Evolutionary conservation across 306 rosid genomes (phyloP).

Genomic region (Cicer chorassanicum): DNA sequence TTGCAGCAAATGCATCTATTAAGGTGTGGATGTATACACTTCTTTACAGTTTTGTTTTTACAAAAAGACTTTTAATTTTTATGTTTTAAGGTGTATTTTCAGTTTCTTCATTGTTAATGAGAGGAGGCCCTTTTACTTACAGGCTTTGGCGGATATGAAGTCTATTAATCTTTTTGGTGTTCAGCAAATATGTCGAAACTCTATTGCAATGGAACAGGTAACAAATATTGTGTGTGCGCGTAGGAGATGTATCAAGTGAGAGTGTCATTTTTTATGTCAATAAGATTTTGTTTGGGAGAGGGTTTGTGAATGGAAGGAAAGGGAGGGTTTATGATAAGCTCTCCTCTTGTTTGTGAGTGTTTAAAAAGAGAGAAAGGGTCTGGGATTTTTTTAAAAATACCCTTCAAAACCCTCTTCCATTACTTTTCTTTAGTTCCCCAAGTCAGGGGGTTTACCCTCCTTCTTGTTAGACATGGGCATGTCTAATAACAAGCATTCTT

Average conservation of each 20-base stretch:
- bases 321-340: constrained; percentile 1
- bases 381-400: too few species aligned
- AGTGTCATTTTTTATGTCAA: background rate
- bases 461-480: too few species aligned
- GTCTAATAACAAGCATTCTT: too few species aligned
- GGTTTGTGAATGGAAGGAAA: constrained; percentile 3
- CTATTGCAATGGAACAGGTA: constrained; percentile 99
- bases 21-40: constrained; percentile 58
- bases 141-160: constrained; percentile 94
- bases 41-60: constrained; percentile 25
- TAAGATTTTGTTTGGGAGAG: background rate
- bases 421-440: too few species aligned
- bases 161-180: constrained; percentile 96
- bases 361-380: background rate
- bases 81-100: constrained; percentile 34
- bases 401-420: too few species aligned
- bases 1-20: constrained; percentile 79
- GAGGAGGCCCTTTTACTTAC: constrained; percentile 44
- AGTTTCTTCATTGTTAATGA: constrained; percentile 45
- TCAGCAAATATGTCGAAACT: constrained; percentile 96
- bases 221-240: background rate
- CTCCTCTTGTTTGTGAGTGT: background rate
- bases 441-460: too few species aligned
- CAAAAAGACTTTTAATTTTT: constrained; percentile 16
- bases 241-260: constrained; percentile 6